phyloP scores from a whole-genome alignment of 345 rosid genomes.

The Schrenkiella parvula region DNA sequence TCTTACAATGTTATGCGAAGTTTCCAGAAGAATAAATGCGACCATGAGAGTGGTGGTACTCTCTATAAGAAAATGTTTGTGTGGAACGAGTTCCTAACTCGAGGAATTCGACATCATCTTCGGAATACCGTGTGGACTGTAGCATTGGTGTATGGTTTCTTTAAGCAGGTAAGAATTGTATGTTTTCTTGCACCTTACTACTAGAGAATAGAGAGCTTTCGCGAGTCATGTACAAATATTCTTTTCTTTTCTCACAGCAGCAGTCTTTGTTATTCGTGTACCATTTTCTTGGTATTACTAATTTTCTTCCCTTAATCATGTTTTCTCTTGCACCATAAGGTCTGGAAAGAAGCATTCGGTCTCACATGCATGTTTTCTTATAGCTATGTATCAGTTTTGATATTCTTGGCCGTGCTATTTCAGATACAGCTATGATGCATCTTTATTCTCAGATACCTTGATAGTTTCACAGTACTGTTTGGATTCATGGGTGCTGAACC shows the following conservation, averaged over 20 bases:
- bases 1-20: slow-evolving; percentile 91
- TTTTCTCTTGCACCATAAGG: neutral
- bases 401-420: neutral
- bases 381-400: neutral
- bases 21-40: slow-evolving; percentile 81
- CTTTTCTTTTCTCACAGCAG: neutral
- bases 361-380: neutral
- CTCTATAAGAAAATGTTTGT: slow-evolving; percentile 95
- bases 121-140: slow-evolving; percentile 93
- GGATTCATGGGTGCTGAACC: slow-evolving; percentile 11
- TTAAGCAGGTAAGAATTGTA: slow-evolving; percentile 71
- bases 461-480: neutral
- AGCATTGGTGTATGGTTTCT: slow-evolving; percentile 93
- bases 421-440: slow-evolving; percentile 1
- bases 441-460: neutral
- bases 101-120: slow-evolving; percentile 83
- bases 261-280: neutral
- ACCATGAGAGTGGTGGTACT: slow-evolving; percentile 58
- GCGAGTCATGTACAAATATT: neutral
- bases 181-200: slow-evolving; percentile 17
- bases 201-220: slow-evolving; percentile 2
- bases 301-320: neutral
- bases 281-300: neutral
- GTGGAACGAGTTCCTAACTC: slow-evolving; percentile 97
- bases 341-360: neutral